Conservation (phyloP, 2,329 filamentous ascomycete species). For the Stromatinia cepivora region DNA sequence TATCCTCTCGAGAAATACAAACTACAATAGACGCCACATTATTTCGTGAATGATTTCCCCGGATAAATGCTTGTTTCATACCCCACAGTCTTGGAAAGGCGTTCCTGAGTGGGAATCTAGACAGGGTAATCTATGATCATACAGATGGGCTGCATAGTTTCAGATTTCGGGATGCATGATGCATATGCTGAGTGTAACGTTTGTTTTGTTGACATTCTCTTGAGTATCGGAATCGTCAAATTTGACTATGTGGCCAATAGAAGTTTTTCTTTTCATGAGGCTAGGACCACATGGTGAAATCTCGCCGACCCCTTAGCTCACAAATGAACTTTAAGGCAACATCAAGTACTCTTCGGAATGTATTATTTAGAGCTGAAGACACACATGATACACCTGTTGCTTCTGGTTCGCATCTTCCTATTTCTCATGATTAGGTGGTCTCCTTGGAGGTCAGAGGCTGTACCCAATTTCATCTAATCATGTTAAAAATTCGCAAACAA, state of each 20-base stretch:
- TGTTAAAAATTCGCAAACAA: neutral
- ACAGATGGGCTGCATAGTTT: neutral
- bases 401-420: neutral
- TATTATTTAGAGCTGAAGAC: neutral
- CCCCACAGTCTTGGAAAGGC: neutral
- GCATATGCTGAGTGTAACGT: neutral
- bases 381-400: neutral
- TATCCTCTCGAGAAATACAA: neutral
- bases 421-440: neutral
- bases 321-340: neutral
- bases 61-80: conserved; percentile 13
- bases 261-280: neutral
- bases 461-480: neutral
- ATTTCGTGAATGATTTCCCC: neutral
- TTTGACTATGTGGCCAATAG: neutral
- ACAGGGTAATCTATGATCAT: neutral
- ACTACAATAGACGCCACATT: neutral
- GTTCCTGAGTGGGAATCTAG: neutral
- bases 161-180: neutral
- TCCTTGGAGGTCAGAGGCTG: neutral
- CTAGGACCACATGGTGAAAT: neutral
- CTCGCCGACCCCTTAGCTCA: neutral
- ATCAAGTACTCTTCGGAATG: too few relatives aligned
- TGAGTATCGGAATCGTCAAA: neutral
- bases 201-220: neutral